Conservation (phyloP, 2,329 filamentous ascomycete genomes). For the Penicillium sclerotiorum region DNA sequence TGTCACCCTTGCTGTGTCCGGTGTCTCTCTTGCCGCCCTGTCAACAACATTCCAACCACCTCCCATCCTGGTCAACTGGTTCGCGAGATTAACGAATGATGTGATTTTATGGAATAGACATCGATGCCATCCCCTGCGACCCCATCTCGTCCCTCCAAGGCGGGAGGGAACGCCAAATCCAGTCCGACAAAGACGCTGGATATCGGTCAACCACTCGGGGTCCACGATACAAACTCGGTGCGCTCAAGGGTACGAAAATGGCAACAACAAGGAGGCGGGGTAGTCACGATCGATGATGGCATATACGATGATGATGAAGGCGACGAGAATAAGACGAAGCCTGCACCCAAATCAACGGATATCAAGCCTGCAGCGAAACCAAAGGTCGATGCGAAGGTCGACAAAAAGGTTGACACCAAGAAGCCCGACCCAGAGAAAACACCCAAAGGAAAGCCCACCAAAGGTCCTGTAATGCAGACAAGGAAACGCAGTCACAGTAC, state of each 20-base stretch:
- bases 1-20: conserved; percentile 10
- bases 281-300: conserved; percentile 61
- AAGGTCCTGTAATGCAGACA: conserved; percentile 19
- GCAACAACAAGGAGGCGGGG: conserved; percentile 76
- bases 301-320: conserved; percentile 62
- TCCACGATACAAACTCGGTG: conserved; percentile 67
- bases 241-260: conserved; percentile 79
- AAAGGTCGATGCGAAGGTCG: too few species aligned
- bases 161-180: conserved; percentile 60
- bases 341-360: conserved; percentile 25
- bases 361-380: too few species aligned
- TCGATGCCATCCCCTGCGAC: conserved; percentile 47
- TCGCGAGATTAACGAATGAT: conserved; percentile 1
- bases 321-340: conserved; percentile 30
- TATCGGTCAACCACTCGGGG: conserved; percentile 55
- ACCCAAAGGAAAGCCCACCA: conserved; percentile 14
- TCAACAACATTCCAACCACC: conserved; percentile 8
- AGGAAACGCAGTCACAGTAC: conserved; percentile 56
- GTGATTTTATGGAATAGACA: conserved; percentile 14
- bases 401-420: too few species aligned
- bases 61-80: neutral
- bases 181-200: conserved; percentile 58
- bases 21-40: neutral
- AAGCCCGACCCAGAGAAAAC: conserved; percentile 30
- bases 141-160: conserved; percentile 41